Evolutionary conservation across 1,284 basidiomycete species (phyloP).

Genomic region (Puccinia hordei): DNA sequence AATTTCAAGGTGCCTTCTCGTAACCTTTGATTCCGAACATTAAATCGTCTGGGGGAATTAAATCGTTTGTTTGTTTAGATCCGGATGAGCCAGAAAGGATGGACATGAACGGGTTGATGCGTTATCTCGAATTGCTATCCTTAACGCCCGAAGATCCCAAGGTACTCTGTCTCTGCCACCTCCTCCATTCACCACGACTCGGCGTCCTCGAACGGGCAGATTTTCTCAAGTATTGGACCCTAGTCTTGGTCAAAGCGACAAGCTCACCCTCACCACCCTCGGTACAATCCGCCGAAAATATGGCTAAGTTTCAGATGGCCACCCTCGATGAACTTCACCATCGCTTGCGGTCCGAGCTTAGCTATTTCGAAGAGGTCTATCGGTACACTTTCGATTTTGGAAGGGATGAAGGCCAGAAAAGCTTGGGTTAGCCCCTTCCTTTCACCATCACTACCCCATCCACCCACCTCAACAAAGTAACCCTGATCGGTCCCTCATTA

Average conservation of each 20-base stretch:
- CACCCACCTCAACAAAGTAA: not conserved
- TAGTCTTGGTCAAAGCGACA: constrained; percentile 8
- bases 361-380: constrained; percentile 51
- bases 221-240: constrained; percentile 27
- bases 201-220: constrained; percentile 31
- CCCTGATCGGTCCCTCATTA: not conserved
- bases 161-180: constrained; percentile 46
- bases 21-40: not conserved
- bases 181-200: constrained; percentile 33
- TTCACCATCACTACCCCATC: not conserved
- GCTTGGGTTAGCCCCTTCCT: constrained; percentile 29
- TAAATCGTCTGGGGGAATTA: not conserved
- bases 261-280: not conserved
- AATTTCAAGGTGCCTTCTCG: constrained; percentile 35
- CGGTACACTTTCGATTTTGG: constrained; percentile 48
- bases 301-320: constrained; percentile 32
- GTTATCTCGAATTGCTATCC: constrained; percentile 28
- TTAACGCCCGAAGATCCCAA: constrained; percentile 46
- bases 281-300: not conserved
- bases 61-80: not conserved
- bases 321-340: constrained; percentile 29
- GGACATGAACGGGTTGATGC: constrained; percentile 46
- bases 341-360: constrained; percentile 19
- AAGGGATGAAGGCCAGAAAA: constrained; percentile 51
- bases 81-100: constrained; percentile 26